Base-by-base conservation (phyloP, 441 rosid genomes). In the Eutrema salsugineum region DNA sequence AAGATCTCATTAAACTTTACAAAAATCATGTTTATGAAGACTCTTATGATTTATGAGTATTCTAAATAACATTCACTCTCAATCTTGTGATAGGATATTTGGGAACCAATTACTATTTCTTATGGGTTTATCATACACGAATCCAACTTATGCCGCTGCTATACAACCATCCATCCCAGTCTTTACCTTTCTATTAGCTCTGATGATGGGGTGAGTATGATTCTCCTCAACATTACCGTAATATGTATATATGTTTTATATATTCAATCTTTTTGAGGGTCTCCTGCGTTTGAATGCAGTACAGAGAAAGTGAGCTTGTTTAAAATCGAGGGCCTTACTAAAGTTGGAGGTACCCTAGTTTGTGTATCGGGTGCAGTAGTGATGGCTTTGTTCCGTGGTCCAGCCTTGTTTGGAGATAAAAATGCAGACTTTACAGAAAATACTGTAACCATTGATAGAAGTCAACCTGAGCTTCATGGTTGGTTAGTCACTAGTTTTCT, bases 91-190 rank as follows among this genome's bases (percentile, higher is more conserved):
- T 83, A 94, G 99, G 91, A 87, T 94, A 68, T 94, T 94, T 81
- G 98, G 98, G 72, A 94, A 94, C 81, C 99, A 94, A 83, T 87
- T 94, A 60, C 66, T 94, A 20, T 94, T 94, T 87, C 96, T 94
- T 36, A 50, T 94, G 68, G 99, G 99, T 80, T 90, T 94, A 65
- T 84, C 89, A 61, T 91, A 90, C 82, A 94, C 98, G 20, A 94
- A 87, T 88, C 98, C 99, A 71, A 89, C 97, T 35, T 90, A 90
- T 75, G 99, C 99, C 8, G 96, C 99, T 66, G 98, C 98, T 33
- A 88, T 79, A 76, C 99, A 94, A 78, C 99, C 98, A 71, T 79
- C 99, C 0, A 92, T 94, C 61, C 99, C 99, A 22, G 98, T 94
- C 65, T 94, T 94, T 62, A 94, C 99, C 24, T 92, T 90, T 75